A percentile compares a stretch with the other conserved stretches of the same genome.
Conservation (phyloP, 176 grass and related monocot genomes). For the Themeda triandra region DNA sequence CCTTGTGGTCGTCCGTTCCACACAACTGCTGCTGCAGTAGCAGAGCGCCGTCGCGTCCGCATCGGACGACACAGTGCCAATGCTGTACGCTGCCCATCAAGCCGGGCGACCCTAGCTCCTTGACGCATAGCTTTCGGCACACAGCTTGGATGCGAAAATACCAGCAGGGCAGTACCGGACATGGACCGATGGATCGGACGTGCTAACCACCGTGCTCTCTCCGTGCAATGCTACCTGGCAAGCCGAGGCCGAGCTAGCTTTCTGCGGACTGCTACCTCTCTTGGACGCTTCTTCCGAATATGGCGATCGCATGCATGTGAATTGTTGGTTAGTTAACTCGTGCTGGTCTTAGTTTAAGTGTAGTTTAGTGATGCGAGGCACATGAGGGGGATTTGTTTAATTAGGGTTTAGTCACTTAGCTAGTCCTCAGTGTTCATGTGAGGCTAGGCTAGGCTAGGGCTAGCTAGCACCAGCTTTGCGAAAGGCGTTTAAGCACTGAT, state of each 20-base stretch:
- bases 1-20: no score
- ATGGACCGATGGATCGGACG: not conserved
- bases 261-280: not conserved
- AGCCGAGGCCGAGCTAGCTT: not conserved
- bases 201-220: not conserved
- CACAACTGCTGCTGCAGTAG: no score
- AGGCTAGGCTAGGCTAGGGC: not conserved
- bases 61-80: not conserved
- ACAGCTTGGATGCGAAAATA: not conserved
- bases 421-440: slow-evolving; percentile 18
- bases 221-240: no score
- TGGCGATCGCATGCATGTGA: no score
- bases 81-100: not conserved
- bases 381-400: not conserved
- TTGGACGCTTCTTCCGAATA: not conserved
- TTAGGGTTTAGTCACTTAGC: not conserved
- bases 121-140: slow-evolving; percentile 7
- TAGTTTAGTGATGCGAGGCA: slow-evolving; percentile 5
- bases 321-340: not conserved
- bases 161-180: not conserved
- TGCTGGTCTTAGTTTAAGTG: slow-evolving; percentile 36
- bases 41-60: not conserved
- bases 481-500: not conserved
- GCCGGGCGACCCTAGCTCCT: not conserved
- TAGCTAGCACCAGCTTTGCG: not conserved